Evolutionary conservation across 2,329 filamentous ascomycete genomes (phyloP).

Genomic region (Eutypa lata): DNA sequence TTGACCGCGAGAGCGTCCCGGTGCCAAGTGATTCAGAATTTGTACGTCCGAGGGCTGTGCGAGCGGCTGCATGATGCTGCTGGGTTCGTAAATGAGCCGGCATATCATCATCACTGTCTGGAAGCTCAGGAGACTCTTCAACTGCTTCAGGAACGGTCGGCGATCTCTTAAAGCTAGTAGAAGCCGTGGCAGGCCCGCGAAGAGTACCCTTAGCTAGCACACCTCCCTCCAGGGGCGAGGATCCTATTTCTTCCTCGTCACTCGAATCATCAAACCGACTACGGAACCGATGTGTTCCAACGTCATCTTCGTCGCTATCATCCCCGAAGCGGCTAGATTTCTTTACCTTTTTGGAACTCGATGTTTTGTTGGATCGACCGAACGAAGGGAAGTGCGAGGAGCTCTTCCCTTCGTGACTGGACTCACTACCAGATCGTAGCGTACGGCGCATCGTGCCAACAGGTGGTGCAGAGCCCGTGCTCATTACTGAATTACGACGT

Average conservation of each 20-base stretch:
- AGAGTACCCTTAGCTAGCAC: conserved; percentile 28
- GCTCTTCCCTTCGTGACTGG: conserved; percentile 32
- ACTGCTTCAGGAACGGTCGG: conserved; percentile 49
- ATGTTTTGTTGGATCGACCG: conserved; percentile 35
- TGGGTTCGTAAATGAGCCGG: conserved; percentile 23
- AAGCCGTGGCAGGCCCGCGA: conserved; percentile 25
- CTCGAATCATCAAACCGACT: conserved; percentile 72
- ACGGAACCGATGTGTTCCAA: conserved; percentile 34
- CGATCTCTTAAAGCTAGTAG: conserved; percentile 55
- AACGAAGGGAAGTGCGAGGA: conserved; percentile 41
- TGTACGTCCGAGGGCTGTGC: conserved; percentile 9
- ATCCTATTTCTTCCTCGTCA: conserved; percentile 54
- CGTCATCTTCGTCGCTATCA: conserved; percentile 60
- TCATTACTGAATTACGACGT: conserved; percentile 39
- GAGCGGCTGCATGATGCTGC: conserved; percentile 16
- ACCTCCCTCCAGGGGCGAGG: conserved; percentile 26
- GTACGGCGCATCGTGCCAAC: conserved; percentile 42
- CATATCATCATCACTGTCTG: conserved; percentile 52
- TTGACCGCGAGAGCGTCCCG: conserved; percentile 21
- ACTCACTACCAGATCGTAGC: conserved; percentile 37
- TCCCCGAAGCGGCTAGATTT: conserved; percentile 53
- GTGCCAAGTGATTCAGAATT: conserved; percentile 26
- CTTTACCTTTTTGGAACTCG: conserved; percentile 18
- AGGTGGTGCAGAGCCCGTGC: conserved; percentile 36
- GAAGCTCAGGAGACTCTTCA: conserved; percentile 54